Evolutionary conservation across 768 basidiomycete genomes (phyloP).

Genomic region (Psilocybe subaeruginosa): DNA sequence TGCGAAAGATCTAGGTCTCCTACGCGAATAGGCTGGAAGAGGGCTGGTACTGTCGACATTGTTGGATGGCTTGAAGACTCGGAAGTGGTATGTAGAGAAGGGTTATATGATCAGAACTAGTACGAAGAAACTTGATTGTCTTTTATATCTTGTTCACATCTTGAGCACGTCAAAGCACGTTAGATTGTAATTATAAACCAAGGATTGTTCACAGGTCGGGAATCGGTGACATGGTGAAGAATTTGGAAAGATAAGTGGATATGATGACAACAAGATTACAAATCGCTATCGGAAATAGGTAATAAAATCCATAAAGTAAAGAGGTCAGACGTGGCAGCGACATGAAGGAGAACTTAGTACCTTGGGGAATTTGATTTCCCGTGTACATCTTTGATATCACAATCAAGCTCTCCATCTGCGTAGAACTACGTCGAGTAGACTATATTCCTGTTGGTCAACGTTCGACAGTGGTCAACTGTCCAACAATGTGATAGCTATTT

Average conservation of each 20-base stretch:
- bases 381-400: no score
- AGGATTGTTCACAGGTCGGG: no score
- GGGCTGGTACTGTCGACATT: constrained; percentile 21
- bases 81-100: no score
- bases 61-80: neutral
- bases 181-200: neutral
- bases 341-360: no score
- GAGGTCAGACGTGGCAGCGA: neutral
- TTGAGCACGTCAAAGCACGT: neutral
- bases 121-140: neutral
- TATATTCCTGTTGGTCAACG: neutral
- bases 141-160: neutral
- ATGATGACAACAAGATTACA: neutral
- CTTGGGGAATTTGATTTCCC: no score
- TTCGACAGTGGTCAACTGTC: neutral
- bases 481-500: neutral
- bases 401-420: no score
- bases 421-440: no score
- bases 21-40: constrained; percentile 51
- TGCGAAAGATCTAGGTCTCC: constrained; percentile 47
- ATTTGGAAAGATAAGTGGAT: neutral
- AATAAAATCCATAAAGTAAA: no score
- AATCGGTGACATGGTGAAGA: neutral
- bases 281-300: neutral
- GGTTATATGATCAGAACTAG: no score